Evolutionary conservation across 495 filamentous ascomycete genomes (phyloP).

Genomic region (Aspergillus sclerotioniger): DNA sequence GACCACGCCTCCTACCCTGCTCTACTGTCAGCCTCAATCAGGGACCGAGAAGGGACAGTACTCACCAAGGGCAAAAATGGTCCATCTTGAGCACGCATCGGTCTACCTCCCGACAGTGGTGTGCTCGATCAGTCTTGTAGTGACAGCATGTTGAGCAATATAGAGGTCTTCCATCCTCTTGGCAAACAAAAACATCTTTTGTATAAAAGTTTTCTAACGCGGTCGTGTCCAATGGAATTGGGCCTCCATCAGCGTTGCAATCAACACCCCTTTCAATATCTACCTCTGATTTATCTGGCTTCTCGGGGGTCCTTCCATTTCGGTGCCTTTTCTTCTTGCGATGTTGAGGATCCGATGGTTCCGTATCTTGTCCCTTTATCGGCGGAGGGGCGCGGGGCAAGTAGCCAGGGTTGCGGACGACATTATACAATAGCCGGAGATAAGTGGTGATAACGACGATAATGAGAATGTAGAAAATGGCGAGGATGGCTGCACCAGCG

Average conservation of each 20-base stretch:
- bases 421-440: conserved; percentile 61
- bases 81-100: conserved; percentile 88
- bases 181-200: conserved; percentile 79
- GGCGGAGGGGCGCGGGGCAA: conserved; percentile 54
- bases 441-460: conserved; percentile 65
- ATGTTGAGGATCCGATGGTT: conserved; percentile 16
- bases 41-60: conserved; percentile 4
- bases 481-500: conserved; percentile 65
- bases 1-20: conserved; percentile 80
- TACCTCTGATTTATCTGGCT: conserved; percentile 20
- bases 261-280: conserved; percentile 27
- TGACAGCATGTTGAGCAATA: conserved; percentile 78
- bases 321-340: conserved; percentile 21
- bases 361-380: conserved; percentile 16
- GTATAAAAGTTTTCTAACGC: conserved; percentile 63
- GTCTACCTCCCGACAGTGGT: conserved; percentile 78
- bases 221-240: conserved; percentile 26
- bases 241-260: conserved; percentile 21
- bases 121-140: conserved; percentile 81
- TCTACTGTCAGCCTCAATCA: conserved; percentile 18
- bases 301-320: conserved; percentile 24
- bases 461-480: conserved; percentile 68
- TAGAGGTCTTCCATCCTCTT: conserved; percentile 70
- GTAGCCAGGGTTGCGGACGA: conserved; percentile 67
- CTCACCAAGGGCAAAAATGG: conserved; percentile 87